Conservation (phyloP, 176 grass and related monocot species). For the Aegilops umbellulata region DNA sequence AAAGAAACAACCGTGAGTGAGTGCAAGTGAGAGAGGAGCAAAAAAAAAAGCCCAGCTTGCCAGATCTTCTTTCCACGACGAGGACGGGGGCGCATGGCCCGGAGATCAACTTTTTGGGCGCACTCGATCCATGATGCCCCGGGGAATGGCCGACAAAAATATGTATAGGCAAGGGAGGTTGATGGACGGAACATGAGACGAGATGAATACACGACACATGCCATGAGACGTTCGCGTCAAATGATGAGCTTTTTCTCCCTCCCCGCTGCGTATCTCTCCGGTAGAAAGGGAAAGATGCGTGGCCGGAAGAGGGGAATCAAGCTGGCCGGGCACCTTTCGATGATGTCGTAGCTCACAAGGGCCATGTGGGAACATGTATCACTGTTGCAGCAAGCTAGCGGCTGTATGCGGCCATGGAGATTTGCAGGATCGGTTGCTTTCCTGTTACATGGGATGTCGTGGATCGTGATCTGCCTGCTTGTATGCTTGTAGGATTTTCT, state of each 20-base stretch:
- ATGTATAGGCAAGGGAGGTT: slow-evolving; percentile 34
- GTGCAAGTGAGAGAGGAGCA: background rate
- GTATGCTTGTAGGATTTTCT: background rate
- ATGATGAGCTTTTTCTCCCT: slow-evolving; percentile 38
- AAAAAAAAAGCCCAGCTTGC: background rate
- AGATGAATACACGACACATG: slow-evolving; percentile 28
- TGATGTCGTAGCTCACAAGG: background rate
- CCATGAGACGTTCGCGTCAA: slow-evolving; percentile 43
- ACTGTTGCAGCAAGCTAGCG: slow-evolving; percentile 1
- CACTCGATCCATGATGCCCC: slow-evolving; percentile 26
- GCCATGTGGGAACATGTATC: background rate
- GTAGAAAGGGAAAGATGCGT: slow-evolving; percentile 19
- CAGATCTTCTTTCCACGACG: slow-evolving; percentile 26
- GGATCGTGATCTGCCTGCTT: background rate
- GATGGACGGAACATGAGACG: slow-evolving; percentile 34
- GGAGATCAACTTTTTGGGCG: slow-evolving; percentile 48
- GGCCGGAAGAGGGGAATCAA: slow-evolving; percentile 19
- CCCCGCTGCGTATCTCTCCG: background rate
- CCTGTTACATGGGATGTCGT: background rate
- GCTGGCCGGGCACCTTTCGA: background rate
- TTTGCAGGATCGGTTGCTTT: slow-evolving; percentile 10
- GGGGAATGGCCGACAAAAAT: slow-evolving; percentile 55
- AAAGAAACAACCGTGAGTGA: background rate
- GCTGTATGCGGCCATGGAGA: background rate
- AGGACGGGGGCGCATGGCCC: background rate